These are phyloP conservation scores for Cupressus sempervirens DNA, from an alignment of 75 land plant genomes.

Conservation along the genomic window DNA sequence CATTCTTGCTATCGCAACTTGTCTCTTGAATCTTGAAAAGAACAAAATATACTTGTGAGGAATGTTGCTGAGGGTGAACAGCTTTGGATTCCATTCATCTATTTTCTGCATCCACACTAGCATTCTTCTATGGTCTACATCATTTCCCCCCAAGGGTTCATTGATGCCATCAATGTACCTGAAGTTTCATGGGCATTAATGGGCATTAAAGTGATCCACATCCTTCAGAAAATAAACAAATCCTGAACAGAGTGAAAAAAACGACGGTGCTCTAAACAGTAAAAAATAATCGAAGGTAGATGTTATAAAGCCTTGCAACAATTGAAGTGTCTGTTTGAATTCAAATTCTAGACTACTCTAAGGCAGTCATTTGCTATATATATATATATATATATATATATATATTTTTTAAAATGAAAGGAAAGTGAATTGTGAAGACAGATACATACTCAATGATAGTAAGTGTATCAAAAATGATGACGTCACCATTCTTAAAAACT, in stretches of 20 bases:
- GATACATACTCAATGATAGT: conserved; percentile 74
- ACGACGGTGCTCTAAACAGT: neutral
- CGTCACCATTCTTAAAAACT: conserved; percentile 74
- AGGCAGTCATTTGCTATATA: neutral
- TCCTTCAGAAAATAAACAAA: neutral
- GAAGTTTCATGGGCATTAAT: conserved; percentile 10
- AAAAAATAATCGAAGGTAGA: neutral
- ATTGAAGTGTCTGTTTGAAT: neutral
- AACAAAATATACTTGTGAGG: conserved; percentile 52
- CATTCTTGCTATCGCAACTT: conserved; percentile 86
- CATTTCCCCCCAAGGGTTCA: conserved; percentile 37
- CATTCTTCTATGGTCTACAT: conserved; percentile 28
- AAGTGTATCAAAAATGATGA: conserved; percentile 54
- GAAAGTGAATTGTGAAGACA: neutral
- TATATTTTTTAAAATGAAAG: neutral
- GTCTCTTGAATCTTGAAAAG: conserved; percentile 71
- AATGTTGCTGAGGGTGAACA: conserved; percentile 69
- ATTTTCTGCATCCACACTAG: conserved; percentile 77
- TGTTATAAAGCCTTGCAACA: neutral
- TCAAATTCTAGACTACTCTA: neutral
- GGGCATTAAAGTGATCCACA: neutral
- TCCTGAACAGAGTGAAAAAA: neutral
- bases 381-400: neutral
- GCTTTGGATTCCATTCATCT: conserved; percentile 78
- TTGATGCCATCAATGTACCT: conserved; percentile 83